Conservation (phyloP, 179 eudicot genomes). For the Corrigiola litoralis region DNA sequence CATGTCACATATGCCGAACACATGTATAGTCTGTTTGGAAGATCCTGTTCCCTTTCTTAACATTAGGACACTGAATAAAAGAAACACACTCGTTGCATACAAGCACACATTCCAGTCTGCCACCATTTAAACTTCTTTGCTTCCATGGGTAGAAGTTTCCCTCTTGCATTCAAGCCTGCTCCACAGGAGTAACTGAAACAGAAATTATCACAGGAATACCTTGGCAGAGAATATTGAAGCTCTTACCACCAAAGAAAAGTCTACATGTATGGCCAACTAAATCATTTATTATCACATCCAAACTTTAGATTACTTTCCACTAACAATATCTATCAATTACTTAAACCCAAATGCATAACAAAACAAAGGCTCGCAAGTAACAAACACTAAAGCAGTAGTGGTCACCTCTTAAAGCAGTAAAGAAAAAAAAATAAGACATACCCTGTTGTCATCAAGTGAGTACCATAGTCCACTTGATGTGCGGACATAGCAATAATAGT, state of each 20-base stretch:
- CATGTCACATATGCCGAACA: too few species aligned
- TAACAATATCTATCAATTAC: too few species aligned
- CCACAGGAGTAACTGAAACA: neutral
- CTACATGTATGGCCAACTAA: constrained; percentile 1
- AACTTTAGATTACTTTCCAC: neutral
- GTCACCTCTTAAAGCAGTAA: neutral
- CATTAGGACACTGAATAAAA: too few species aligned
- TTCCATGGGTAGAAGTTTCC: too few species aligned
- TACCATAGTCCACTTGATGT: constrained; percentile 96
- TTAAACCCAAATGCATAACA: neutral
- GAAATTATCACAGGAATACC: neutral
- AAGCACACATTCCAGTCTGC: too few species aligned
- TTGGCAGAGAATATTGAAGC: neutral
- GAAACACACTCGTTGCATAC: too few species aligned
- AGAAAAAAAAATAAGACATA: constrained; percentile 22
- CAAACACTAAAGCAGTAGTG: neutral
- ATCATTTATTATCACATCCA: neutral
- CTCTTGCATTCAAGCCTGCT: neutral
- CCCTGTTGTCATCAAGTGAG: constrained; percentile 91
- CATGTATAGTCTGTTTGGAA: too few species aligned
- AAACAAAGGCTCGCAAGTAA: neutral
- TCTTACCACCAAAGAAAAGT: neutral
- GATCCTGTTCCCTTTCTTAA: too few species aligned
- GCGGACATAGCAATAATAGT: constrained; percentile 87
- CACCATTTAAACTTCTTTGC: too few species aligned